Evolutionary conservation across 169 alveolate species (phyloP).

Genomic region (Amoebophrya sp.): DNA sequence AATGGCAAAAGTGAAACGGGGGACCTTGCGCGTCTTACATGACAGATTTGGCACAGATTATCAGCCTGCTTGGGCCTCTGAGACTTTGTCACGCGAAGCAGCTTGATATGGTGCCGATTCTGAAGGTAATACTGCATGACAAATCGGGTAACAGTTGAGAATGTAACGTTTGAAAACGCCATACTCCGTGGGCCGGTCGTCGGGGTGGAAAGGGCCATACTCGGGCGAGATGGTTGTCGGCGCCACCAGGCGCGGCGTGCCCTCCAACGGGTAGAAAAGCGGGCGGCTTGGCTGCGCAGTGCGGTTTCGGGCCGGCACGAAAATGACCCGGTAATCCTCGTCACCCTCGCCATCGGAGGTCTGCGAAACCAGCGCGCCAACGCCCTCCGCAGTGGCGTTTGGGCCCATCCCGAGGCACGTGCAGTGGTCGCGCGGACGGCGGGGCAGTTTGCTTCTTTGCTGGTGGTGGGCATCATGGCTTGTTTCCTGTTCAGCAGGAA

Average conservation of each 20-base stretch:
- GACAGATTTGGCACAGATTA: too few relatives aligned
- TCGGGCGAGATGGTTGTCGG: neutral
- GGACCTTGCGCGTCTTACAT: too few relatives aligned
- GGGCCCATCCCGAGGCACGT: neutral
- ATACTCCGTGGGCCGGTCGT: too few relatives aligned
- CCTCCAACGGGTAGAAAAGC: neutral
- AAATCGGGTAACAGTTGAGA: too few relatives aligned
- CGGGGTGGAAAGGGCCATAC: too few relatives aligned
- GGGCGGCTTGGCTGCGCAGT: neutral
- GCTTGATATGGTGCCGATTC: too few relatives aligned
- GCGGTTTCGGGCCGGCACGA: neutral
- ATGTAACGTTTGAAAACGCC: too few relatives aligned
- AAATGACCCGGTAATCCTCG: neutral
- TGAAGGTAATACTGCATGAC: too few relatives aligned
- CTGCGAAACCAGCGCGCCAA: neutral
- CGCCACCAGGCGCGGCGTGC: neutral
- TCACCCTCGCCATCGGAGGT: neutral
- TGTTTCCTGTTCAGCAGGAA: neutral
- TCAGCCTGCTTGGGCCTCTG: too few relatives aligned
- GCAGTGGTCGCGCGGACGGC: constrained; percentile 1
- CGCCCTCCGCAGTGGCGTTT: neutral
- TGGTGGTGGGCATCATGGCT: neutral
- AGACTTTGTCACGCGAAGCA: too few relatives aligned
- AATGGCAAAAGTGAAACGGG: too few relatives aligned
- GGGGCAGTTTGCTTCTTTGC: neutral